These are phyloP conservation scores for Ilyonectria robusta DNA, from an alignment of 2,329 filamentous ascomycete genomes.

Conservation along the genomic window DNA sequence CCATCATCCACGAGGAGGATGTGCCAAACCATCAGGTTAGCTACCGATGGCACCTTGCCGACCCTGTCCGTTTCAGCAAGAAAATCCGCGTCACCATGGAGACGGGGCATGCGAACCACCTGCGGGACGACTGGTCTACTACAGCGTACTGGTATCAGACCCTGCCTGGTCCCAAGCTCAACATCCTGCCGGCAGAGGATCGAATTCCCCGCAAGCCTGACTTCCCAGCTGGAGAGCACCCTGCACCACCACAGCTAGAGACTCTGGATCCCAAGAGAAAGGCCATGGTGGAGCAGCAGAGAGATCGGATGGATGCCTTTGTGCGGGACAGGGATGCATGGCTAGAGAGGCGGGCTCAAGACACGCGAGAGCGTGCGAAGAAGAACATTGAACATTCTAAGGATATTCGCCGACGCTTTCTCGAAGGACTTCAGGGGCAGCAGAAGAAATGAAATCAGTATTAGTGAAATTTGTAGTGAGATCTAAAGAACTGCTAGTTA, in stretches of 20 bases:
- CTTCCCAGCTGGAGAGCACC: slow-evolving; percentile 31
- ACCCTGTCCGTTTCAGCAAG: slow-evolving; percentile 52
- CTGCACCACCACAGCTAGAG: slow-evolving; percentile 21
- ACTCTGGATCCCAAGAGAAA: slow-evolving; percentile 15
- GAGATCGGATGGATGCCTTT: slow-evolving; percentile 41
- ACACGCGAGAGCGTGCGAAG: slow-evolving; percentile 31
- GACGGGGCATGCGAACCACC: slow-evolving; percentile 51
- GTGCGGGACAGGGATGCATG: slow-evolving; percentile 43
- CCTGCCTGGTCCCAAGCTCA: slow-evolving; percentile 48
- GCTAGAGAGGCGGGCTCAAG: slow-evolving; percentile 42
- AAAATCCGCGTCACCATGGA: slow-evolving; percentile 48
- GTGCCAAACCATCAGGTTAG: slow-evolving; percentile 50
- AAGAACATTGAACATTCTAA: slow-evolving; percentile 30
- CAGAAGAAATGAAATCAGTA: background rate
- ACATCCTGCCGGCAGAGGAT: slow-evolving; percentile 46
- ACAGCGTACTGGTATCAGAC: slow-evolving; percentile 54
- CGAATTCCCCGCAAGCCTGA: slow-evolving; percentile 41
- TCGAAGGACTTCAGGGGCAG: slow-evolving; percentile 6
- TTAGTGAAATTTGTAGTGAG: background rate
- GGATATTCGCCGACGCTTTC: slow-evolving; percentile 22
- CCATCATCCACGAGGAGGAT: slow-evolving; percentile 53
- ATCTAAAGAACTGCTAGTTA: background rate
- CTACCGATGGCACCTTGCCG: slow-evolving; percentile 52
- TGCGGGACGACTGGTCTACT: slow-evolving; percentile 51
- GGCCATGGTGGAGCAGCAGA: slow-evolving; percentile 33